These are phyloP conservation scores for Penicillium italicum DNA, from an alignment of 2,329 filamentous ascomycete genomes.

Conservation along the genomic window DNA sequence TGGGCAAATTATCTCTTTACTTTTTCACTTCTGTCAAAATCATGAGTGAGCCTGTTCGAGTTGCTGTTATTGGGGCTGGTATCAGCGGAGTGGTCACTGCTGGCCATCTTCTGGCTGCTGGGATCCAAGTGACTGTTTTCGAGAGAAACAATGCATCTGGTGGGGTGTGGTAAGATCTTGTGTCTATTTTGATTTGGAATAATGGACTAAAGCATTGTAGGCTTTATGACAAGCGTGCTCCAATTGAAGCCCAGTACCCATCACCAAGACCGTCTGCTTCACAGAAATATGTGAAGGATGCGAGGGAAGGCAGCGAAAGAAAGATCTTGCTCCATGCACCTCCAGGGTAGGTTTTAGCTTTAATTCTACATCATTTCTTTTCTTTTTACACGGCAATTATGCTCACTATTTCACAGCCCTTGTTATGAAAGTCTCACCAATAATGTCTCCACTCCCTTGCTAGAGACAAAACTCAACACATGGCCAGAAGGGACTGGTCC, in stretches of 20 bases:
- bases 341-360: slow-evolving; percentile 42
- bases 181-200: neutral
- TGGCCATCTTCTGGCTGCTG: slow-evolving; percentile 45
- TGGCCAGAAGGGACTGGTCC: slow-evolving; percentile 61
- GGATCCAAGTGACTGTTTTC: slow-evolving; percentile 52
- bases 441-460: slow-evolving; percentile 52
- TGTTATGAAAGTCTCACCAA: slow-evolving; percentile 54
- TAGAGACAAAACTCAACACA: slow-evolving; percentile 47
- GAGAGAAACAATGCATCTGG: slow-evolving; percentile 53
- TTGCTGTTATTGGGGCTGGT: slow-evolving; percentile 52
- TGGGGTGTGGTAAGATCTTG: slow-evolving; percentile 51
- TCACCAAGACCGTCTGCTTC: slow-evolving; percentile 35
- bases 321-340: slow-evolving; percentile 40
- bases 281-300: slow-evolving; percentile 24
- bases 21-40: neutral
- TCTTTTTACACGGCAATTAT: neutral
- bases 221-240: slow-evolving; percentile 50
- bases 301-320: slow-evolving; percentile 16
- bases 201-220: slow-evolving; percentile 25
- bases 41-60: slow-evolving; percentile 26
- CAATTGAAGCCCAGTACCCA: slow-evolving; percentile 50
- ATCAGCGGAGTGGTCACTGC: slow-evolving; percentile 50
- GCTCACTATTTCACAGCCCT: slow-evolving; percentile 36
- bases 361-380: no score
- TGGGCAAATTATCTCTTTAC: neutral